These are phyloP conservation scores for Acer saccharum DNA, from an alignment of 345 rosid species.

Conservation along the genomic window DNA sequence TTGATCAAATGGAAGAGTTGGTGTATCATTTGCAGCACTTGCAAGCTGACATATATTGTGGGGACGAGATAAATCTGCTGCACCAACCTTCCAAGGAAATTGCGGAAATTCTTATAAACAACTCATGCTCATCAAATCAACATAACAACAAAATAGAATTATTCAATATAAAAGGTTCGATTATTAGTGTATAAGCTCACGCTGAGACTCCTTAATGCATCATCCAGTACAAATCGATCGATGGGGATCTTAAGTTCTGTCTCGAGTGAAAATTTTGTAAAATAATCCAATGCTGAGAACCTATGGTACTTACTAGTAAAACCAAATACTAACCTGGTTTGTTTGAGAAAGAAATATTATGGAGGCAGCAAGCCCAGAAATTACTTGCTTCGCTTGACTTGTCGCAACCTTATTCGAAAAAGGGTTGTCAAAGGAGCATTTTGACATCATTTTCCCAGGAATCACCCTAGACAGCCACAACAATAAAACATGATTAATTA, in stretches of 20 bases:
- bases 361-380: conserved; percentile 71
- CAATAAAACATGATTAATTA: not conserved
- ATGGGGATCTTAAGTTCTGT: not conserved
- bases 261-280: not conserved
- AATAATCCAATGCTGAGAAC: not conserved
- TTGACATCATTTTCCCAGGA: conserved; percentile 37
- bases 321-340: conserved; percentile 49
- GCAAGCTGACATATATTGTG: conserved; percentile 61
- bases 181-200: too few species aligned
- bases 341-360: conserved; percentile 59
- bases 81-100: conserved; percentile 52
- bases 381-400: conserved; percentile 32
- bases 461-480: conserved; percentile 30
- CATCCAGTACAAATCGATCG: not conserved
- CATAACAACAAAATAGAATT: too few species aligned
- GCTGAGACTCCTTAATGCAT: not conserved
- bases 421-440: conserved; percentile 45
- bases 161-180: not conserved
- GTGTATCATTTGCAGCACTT: conserved; percentile 44
- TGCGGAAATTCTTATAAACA: conserved; percentile 9
- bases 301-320: conserved; percentile 2
- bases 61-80: conserved; percentile 46
- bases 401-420: conserved; percentile 31
- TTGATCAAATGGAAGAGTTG: conserved; percentile 60
- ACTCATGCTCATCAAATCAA: not conserved